A percentile compares a stretch with the other conserved stretches of the same genome.
Conservation (phyloP, 2,329 filamentous ascomycete genomes). For the Colletotrichum acutatum region DNA sequence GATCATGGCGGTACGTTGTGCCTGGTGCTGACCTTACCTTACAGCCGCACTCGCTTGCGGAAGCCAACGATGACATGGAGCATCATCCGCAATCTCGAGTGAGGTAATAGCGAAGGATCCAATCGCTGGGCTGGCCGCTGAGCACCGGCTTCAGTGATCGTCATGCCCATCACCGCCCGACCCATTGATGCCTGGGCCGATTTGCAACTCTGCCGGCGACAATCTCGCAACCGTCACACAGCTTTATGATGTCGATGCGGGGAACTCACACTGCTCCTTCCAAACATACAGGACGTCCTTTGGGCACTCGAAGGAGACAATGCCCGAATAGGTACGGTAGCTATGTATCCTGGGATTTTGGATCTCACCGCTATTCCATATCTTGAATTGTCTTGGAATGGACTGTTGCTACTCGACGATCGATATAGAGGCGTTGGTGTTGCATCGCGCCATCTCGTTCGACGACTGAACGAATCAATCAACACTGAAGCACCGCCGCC, state of each 20-base stretch:
- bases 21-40: neutral
- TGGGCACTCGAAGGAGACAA: no score
- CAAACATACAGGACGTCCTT: no score
- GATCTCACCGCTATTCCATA: constrained; percentile 30
- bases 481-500: neutral
- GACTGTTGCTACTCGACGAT: constrained; percentile 5
- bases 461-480: neutral
- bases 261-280: no score
- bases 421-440: constrained; percentile 2
- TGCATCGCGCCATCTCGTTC: neutral
- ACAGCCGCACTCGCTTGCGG: neutral
- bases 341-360: neutral
- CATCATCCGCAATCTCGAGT: neutral
- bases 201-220: neutral
- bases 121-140: neutral
- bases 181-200: neutral
- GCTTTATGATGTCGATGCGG: neutral
- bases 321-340: neutral
- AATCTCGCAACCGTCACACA: neutral
- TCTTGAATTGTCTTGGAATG: constrained; percentile 19
- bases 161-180: neutral
- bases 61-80: neutral
- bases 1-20: neutral
- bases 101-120: neutral
- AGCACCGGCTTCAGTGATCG: neutral